Percentiles rank a stretch among this genome's conserved stretches.
Conservation (phyloP, 2,329 filamentous ascomycete species). For the Allantophomopsis cytisporea region DNA sequence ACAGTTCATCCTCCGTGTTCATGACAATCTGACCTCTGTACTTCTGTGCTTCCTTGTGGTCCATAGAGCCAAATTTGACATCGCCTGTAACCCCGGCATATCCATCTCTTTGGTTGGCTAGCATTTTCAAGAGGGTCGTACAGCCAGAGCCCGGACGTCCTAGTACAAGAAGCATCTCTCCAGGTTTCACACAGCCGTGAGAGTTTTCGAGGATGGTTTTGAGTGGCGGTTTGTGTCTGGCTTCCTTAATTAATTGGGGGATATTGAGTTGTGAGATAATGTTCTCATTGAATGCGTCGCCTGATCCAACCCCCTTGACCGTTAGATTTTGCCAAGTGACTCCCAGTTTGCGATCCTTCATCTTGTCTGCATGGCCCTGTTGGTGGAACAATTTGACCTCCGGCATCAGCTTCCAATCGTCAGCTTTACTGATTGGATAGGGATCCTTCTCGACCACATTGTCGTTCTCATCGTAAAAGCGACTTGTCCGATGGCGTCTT, state of each 20-base stretch:
- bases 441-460: too few species aligned
- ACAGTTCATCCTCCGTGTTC: conserved; percentile 37
- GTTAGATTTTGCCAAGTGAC: conserved; percentile 51
- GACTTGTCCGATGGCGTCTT: too few species aligned
- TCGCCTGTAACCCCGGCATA: conserved; percentile 46
- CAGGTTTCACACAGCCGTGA: conserved; percentile 57
- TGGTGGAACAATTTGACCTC: conserved; percentile 10
- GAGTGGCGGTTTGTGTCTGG: conserved; percentile 38
- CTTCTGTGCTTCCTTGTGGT: conserved; percentile 23
- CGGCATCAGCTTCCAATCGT: conserved; percentile 15
- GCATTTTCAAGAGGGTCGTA: conserved; percentile 55
- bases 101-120: conserved; percentile 49
- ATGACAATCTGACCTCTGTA: conserved; percentile 44
- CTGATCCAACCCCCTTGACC: conserved; percentile 45
- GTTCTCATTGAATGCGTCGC: conserved; percentile 52
- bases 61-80: conserved; percentile 37
- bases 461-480: too few species aligned
- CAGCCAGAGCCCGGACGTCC: conserved; percentile 58
- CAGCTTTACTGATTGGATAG: conserved; percentile 5
- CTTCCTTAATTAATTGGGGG: conserved; percentile 35
- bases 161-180: conserved; percentile 58
- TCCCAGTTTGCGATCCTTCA: conserved; percentile 33
- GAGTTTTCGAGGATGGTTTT: conserved; percentile 52
- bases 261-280: conserved; percentile 45
- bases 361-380: conserved; percentile 11